Evolutionary conservation across 768 basidiomycete genomes (phyloP), one percentile per base, ranked within the genome.

Genomic region (Macrocybe gigantea): DNA sequence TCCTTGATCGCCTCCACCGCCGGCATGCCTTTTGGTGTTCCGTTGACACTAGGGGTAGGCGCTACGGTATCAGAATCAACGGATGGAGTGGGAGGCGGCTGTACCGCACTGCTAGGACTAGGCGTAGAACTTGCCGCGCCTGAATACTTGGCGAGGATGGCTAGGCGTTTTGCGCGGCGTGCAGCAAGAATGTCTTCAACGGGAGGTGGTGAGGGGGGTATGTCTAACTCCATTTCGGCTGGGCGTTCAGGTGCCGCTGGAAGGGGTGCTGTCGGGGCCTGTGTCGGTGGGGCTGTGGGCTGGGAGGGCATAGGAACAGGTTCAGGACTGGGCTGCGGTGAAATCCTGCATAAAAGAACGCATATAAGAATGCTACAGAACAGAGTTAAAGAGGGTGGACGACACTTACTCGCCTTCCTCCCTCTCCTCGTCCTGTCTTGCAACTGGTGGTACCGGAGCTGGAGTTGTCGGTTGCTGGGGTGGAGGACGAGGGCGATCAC

Each of bases 401-500:
- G 64, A 72, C 57, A 93, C 93, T 87, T 68, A 94, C 91, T 95
- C 93, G 74, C 88, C 92, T 75, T 94, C 93, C 70, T 93, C 88
- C 62, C 67, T 85, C 55, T 90, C 88, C 9, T 80, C 78, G 45
- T 77, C 77, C 9, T 64, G 55, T 41, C 50, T 60, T 5, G 51
- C 51, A 52, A 56, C 39, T 34, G 39, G 9, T 22, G 22, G 22
- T 22, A 22, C 22, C 22, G 22, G 42, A 45, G 6, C 34, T 46
- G 8, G 9, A 15, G 31, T 5, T 33, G 42, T 14, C 36, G 41
- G 30, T 31, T 1, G 31, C 10, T 35, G 14, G 41, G 45, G 38
- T 40, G 48, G 33, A 34, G 30, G 45, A 12, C 41, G 48, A 12
- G 6, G 52, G 47, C 36, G 46, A 29, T 2, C 52, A 36, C 33